Evolutionary conservation across 257 asterid species (phyloP).

Genomic region (Fraxinus cuspidata): DNA sequence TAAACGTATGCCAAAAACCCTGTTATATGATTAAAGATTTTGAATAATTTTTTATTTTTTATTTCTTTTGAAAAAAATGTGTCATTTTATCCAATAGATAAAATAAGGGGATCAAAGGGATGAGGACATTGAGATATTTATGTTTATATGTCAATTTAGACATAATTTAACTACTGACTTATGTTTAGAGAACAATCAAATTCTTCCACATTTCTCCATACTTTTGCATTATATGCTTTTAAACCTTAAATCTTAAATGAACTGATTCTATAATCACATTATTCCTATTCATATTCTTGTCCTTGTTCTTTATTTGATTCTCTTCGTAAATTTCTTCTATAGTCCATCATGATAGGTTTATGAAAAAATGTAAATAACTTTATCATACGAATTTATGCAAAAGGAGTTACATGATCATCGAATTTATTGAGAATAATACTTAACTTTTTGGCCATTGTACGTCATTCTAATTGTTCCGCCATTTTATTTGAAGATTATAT

Average conservation of each 20-base stretch:
- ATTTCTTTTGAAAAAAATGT: too few relatives aligned
- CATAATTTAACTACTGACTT: slow-evolving; percentile 5
- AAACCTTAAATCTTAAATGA: slow-evolving; percentile 29
- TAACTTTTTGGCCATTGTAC: not conserved
- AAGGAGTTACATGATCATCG: not conserved
- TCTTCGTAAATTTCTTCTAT: not conserved
- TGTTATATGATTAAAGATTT: too few relatives aligned
- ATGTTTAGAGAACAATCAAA: slow-evolving; percentile 23
- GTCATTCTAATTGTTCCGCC: not conserved
- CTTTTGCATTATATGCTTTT: slow-evolving; percentile 31
- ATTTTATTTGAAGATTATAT: not conserved
- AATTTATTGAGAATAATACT: not conserved
- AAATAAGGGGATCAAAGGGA: not conserved
- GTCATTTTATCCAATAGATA: too few relatives aligned
- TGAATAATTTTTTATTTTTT: too few relatives aligned
- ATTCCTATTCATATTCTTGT: not conserved
- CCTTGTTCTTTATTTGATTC: slow-evolving; percentile 18
- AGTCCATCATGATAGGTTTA: not conserved
- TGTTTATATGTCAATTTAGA: not conserved
- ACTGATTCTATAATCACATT: slow-evolving; percentile 16
- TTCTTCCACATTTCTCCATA: slow-evolving; percentile 14
- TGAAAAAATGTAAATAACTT: not conserved
- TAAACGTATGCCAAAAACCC: too few relatives aligned
- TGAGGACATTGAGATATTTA: not conserved
- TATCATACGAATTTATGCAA: not conserved